These are phyloP conservation scores for Omphalotus guepiniiformis DNA, from an alignment of 768 basidiomycete genomes.

Conservation along the genomic window DNA sequence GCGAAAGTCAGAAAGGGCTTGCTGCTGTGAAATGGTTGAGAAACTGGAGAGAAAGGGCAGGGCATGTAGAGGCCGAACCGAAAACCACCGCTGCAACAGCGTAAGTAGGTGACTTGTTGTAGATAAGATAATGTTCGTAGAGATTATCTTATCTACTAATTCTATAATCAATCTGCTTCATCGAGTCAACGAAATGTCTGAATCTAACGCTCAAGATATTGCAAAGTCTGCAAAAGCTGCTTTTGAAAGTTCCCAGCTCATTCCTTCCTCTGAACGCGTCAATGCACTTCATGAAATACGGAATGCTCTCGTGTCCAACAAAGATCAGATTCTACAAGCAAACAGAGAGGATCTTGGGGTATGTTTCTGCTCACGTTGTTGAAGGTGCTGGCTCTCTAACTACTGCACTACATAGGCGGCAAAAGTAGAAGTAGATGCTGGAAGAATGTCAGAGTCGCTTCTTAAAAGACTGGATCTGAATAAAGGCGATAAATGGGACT, in stretches of 20 bases:
- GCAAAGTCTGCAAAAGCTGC: constrained; percentile 79
- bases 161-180: background rate
- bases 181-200: constrained; percentile 4
- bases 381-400: background rate
- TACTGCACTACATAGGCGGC: constrained; percentile 51
- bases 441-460: constrained; percentile 78
- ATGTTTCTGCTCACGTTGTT: constrained; percentile 12
- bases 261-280: constrained; percentile 63
- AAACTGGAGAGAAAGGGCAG: constrained; percentile 4
- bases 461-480: constrained; percentile 82
- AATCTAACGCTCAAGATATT: constrained; percentile 45
- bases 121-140: too few relatives aligned
- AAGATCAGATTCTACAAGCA: constrained; percentile 68
- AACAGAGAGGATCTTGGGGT: constrained; percentile 82
- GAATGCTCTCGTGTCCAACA: constrained; percentile 58
- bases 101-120: too few relatives aligned
- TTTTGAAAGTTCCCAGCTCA: constrained; percentile 83
- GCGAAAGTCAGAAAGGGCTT: background rate
- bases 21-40: constrained; percentile 1
- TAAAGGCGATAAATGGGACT: constrained; percentile 85
- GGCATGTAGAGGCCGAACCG: background rate
- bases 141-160: too few relatives aligned
- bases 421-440: constrained; percentile 70
- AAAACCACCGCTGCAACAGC: too few relatives aligned
- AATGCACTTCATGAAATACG: constrained; percentile 69